phyloP scores from a whole-genome alignment of 2,329 filamentous ascomycete species.

The Parascedosporium putredinis region DNA sequence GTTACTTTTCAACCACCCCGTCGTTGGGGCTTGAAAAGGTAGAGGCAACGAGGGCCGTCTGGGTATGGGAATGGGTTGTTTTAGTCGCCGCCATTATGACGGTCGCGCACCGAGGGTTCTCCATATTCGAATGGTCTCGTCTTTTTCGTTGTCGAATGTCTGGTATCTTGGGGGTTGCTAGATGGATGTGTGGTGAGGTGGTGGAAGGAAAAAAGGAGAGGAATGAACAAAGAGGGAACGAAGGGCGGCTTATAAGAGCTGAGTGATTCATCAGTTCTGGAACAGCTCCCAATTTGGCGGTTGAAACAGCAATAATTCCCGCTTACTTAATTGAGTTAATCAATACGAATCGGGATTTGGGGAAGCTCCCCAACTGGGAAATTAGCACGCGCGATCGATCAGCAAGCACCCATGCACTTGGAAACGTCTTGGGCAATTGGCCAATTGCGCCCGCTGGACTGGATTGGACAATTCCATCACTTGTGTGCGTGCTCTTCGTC shows the following conservation, averaged over 20 bases:
- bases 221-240: conserved; percentile 3
- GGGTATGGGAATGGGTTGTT: neutral
- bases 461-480: too few relatives aligned
- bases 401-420: neutral
- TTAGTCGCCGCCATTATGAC: conserved; percentile 4
- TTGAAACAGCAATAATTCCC: too few relatives aligned
- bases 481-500: too few relatives aligned
- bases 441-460: neutral
- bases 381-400: conserved; percentile 2
- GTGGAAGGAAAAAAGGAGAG: neutral
- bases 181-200: neutral
- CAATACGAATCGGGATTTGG: too few relatives aligned
- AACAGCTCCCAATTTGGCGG: neutral
- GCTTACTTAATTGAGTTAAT: conserved; percentile 1
- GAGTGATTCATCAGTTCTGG: neutral
- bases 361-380: neutral
- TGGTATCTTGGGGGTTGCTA: neutral
- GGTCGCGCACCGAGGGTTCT: neutral
- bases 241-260: neutral
- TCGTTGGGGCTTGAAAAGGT: conserved; percentile 38
- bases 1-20: conserved; percentile 36
- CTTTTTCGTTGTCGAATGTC: neutral
- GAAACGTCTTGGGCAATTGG: neutral
- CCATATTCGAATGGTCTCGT: neutral
- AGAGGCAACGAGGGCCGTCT: conserved; percentile 4